Evolutionary conservation across 78 protist species (phyloP).

Genomic region (Cavenderia fasciculata): DNA sequence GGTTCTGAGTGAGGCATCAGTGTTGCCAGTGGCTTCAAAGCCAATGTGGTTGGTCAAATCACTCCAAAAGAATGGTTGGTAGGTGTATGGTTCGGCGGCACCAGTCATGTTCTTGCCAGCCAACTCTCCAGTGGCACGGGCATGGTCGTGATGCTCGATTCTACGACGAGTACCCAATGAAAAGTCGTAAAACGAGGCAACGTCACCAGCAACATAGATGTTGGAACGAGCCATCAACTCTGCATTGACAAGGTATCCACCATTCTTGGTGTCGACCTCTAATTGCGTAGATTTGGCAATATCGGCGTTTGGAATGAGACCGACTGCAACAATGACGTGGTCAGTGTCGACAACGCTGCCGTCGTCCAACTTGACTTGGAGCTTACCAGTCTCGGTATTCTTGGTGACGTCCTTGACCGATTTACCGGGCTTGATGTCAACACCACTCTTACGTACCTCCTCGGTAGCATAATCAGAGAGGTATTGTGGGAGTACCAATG

Average conservation of each 20-base stretch:
- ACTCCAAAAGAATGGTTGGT: constrained; percentile 74
- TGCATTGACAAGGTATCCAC: constrained; percentile 87
- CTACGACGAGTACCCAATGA: constrained; percentile 81
- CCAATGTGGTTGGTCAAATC: constrained; percentile 55
- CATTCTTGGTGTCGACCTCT: constrained; percentile 84
- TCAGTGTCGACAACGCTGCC: constrained; percentile 60
- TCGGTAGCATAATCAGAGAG: constrained; percentile 71
- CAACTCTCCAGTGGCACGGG: constrained; percentile 80
- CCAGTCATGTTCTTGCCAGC: constrained; percentile 58
- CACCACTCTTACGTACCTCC: constrained; percentile 41
- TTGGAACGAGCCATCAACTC: constrained; percentile 87
- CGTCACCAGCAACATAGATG: constrained; percentile 90
- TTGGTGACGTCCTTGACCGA: constrained; percentile 20
- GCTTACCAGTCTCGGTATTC: constrained; percentile 3
- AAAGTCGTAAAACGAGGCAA: constrained; percentile 80
- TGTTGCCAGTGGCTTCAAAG: constrained; percentile 64
- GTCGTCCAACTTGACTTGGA: constrained; percentile 40
- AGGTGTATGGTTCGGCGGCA: constrained; percentile 47
- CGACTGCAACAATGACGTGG: constrained; percentile 77
- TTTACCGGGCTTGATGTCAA: not conserved
- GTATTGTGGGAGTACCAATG: constrained; percentile 68
- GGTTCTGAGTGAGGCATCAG: constrained; percentile 41
- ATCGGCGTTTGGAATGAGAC: constrained; percentile 81
- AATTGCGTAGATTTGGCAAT: constrained; percentile 74
- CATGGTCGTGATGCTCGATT: constrained; percentile 93